Evolutionary conservation across 176 grass and related monocot genomes (phyloP), one percentile per base, ranked within the genome.

Genomic region (Oryza glumipatula): DNA sequence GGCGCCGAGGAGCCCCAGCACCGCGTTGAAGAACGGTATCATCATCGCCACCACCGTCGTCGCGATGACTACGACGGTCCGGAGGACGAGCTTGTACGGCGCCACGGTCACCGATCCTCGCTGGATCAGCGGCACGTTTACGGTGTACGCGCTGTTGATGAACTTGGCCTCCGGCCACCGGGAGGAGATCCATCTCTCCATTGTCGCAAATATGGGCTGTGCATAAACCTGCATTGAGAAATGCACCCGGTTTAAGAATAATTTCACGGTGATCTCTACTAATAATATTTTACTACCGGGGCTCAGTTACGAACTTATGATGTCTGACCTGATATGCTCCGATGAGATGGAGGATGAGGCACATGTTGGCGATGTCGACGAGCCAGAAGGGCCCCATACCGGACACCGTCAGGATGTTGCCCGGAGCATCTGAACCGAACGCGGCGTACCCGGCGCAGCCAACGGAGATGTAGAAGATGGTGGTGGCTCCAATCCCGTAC

Each of bases 1-100:
- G 0, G 94, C 94, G 0, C 94, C 94, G 12, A 97, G 89, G 19
- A 97, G 87, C 22, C 94, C 94, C 3, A 97, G 68, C 19, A 97
- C 88, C 8, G 92, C 89, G 14, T 97, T 97, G 88, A 97, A 97
- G 82, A 97, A 97, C 0, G 94, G 94, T 76, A 97, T 86, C 71
- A 90, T 80, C 94, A 88, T 94, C 5, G 89, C 94, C 68, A 97
- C 94, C 14, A 85, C 21, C 1, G 94, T 97, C 2, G 94, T 97
- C 0, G 85, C 28, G 0, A 90, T 22, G 10, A 97, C 89, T 76
- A 97, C 82, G 65, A 56, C 22, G 0, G 83, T 88, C 67, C 94
- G 65, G 15, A 92, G 61, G 26, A 89, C 72, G 48, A 97, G 83
- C 54, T 90, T 93, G 32, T 73, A 88, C 0, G 92, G 87, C 0